Conservation (phyloP, 2,329 filamentous ascomycete species). For the Rugonectria rugulosa region DNA sequence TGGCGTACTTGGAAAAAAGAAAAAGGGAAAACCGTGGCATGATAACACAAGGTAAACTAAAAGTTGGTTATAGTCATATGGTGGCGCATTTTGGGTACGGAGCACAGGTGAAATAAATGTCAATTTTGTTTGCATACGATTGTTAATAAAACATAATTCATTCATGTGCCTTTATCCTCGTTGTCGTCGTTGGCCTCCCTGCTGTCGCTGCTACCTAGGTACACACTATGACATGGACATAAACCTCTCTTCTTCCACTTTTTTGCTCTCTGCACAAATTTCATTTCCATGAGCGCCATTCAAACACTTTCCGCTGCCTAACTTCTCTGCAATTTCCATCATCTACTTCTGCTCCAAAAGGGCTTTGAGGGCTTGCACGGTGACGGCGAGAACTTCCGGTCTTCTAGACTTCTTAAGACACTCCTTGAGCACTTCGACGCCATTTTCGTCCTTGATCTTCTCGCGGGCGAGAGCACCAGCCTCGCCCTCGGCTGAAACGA, state of each 20-base stretch:
- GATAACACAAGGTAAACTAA: slow-evolving; percentile 18
- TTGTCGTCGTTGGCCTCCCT: background rate
- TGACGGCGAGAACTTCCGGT: slow-evolving; percentile 73
- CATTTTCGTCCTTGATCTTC: slow-evolving; percentile 68
- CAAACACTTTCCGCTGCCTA: background rate
- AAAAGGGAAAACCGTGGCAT: background rate
- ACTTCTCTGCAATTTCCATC: background rate
- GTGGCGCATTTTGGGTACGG: slow-evolving; percentile 21
- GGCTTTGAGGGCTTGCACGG: slow-evolving; percentile 76
- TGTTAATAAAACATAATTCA: slow-evolving; percentile 9
- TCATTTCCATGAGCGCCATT: background rate
- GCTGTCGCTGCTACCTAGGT: no score
- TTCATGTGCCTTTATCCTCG: background rate
- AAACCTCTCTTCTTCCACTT: background rate
- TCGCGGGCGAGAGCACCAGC: slow-evolving; percentile 67
- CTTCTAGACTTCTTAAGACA: slow-evolving; percentile 74
- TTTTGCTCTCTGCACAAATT: background rate
- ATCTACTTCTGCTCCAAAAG: slow-evolving; percentile 56
- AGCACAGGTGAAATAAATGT: slow-evolving; percentile 17
- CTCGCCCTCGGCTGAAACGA: slow-evolving; percentile 72
- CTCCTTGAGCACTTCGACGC: slow-evolving; percentile 72
- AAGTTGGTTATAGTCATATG: slow-evolving; percentile 8
- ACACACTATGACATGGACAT: no score
- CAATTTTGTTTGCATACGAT: slow-evolving; percentile 10
- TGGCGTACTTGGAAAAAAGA: background rate